Evolutionary conservation across 352 stramenopile genomes (phyloP).

Genomic region (Phytophthora niederhauseri): DNA sequence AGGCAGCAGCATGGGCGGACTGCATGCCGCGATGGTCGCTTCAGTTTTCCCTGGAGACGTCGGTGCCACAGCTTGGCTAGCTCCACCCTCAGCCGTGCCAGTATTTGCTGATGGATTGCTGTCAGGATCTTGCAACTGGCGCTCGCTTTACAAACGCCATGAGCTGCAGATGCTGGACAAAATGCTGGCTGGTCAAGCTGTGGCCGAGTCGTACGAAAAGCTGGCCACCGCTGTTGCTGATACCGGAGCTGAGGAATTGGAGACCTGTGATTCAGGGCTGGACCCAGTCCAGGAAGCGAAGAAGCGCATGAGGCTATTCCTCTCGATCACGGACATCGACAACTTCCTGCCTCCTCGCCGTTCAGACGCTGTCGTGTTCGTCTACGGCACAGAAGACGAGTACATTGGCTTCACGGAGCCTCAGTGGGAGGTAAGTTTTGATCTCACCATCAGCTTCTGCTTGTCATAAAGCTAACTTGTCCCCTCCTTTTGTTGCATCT

Average conservation of each 20-base stretch:
- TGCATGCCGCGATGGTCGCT: constrained; percentile 80
- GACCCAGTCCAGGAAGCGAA: constrained; percentile 74
- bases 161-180: constrained; percentile 72
- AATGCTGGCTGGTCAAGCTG: constrained; percentile 55
- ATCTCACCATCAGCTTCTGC: neutral
- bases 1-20: constrained; percentile 76
- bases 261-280: constrained; percentile 13
- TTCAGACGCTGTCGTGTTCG: constrained; percentile 75
- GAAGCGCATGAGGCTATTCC: constrained; percentile 76
- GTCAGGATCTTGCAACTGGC: constrained; percentile 80
- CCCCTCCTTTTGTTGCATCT: neutral
- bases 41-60: constrained; percentile 76
- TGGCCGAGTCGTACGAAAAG: constrained; percentile 34
- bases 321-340: constrained; percentile 86
- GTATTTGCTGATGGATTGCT: constrained; percentile 81
- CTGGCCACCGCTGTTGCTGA: constrained; percentile 2
- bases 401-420: constrained; percentile 70
- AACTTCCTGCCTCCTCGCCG: constrained; percentile 73
- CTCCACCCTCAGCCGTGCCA: constrained; percentile 68
- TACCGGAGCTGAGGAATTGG: neutral
- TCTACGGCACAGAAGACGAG: constrained; percentile 77
- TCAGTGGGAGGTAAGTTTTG: constrained; percentile 57
- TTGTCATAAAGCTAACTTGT: neutral
- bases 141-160: constrained; percentile 70
- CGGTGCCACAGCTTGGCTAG: constrained; percentile 69